A percentile compares a stretch with the other conserved stretches of the same genome.
Evolutionary conservation across 2,329 filamentous ascomycete genomes (phyloP).

Genomic region (Paracoccidioides lutzii): DNA sequence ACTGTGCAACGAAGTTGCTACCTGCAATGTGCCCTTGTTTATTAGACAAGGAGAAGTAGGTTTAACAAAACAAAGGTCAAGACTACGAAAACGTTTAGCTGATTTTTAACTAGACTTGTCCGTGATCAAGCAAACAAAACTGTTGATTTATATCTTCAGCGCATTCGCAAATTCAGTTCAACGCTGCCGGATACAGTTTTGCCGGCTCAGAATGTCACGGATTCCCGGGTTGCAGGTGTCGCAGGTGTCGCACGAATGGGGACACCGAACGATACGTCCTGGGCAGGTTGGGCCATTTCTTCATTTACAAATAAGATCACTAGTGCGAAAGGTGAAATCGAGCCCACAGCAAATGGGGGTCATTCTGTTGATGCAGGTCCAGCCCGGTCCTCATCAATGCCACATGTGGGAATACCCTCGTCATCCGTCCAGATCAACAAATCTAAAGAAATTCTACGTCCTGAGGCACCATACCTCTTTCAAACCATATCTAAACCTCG

Average conservation of each 20-base stretch:
- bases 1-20: conserved; percentile 71
- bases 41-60: conserved; percentile 80
- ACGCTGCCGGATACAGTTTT: conserved; percentile 69
- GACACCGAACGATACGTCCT: conserved; percentile 59
- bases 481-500: conserved; percentile 31
- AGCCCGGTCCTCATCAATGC: conserved; percentile 37
- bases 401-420: conserved; percentile 27
- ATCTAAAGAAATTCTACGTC: conserved; percentile 16
- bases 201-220: conserved; percentile 33
- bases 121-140: conserved; percentile 86
- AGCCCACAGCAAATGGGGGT: conserved; percentile 36
- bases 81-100: background rate
- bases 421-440: conserved; percentile 16
- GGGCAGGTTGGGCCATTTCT: conserved; percentile 97
- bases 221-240: conserved; percentile 29
- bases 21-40: conserved; percentile 73
- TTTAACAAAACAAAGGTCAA: background rate
- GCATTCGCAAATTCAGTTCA: conserved; percentile 64
- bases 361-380: conserved; percentile 32
- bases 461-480: conserved; percentile 19
- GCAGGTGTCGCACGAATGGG: conserved; percentile 57
- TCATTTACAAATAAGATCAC: conserved; percentile 94
- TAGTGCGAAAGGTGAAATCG: conserved; percentile 73
- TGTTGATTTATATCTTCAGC: conserved; percentile 70
- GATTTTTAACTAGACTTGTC: conserved; percentile 43